Base-by-base conservation (phyloP, 2,329 filamentous ascomycete species). In the Fusarium sp. region DNA sequence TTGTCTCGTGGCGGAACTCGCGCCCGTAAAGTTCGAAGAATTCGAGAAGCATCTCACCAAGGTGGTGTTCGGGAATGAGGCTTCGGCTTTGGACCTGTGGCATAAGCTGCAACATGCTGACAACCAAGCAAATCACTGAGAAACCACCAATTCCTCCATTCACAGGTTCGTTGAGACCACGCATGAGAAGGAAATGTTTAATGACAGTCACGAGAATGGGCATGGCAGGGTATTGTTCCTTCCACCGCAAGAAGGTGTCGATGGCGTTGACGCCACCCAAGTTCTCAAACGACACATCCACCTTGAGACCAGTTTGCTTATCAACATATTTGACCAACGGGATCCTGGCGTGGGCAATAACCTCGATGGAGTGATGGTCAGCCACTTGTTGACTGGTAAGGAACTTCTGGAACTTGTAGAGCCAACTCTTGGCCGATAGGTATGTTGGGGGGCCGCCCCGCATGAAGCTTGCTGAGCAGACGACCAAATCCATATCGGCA, bases 251-350 rank as follows among this genome's bases (percentile, higher is more conserved):
- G 76, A 97, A 97, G 0, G 93, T 97, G 18, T 89, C 81, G 73
- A 96, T 91, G 4, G 96, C 95, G 18, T 86, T 80, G 11, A 97
- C 81, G 13, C 96, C 96, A 40, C 91, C 92, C 35, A 90, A 80
- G 75, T 97, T 98, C 80, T 99, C 95, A 75, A 99, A 97, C 0
- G 94, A 98, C 14, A 99, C 87, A 76, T 99, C 96, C 14, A 98
- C 91, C 70, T 91, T 92, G 52, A 99, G 82, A 14, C 89, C 90
- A 3, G 94, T 97, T 52, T 85, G 74, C 54, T 81, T 84, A 75
- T 99, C 96, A 42, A 93, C 85, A 74, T 92, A 98, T 78, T 99
- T 99, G 79, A 98, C 88, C 53, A 99, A 88, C 0, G 96, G 96
- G 4, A 99, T 94, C 72, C 91, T 93, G 21, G 96, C 94, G 67